Base-by-base conservation (phyloP, 768 basidiomycete species). In the Ramaria sp. region DNA sequence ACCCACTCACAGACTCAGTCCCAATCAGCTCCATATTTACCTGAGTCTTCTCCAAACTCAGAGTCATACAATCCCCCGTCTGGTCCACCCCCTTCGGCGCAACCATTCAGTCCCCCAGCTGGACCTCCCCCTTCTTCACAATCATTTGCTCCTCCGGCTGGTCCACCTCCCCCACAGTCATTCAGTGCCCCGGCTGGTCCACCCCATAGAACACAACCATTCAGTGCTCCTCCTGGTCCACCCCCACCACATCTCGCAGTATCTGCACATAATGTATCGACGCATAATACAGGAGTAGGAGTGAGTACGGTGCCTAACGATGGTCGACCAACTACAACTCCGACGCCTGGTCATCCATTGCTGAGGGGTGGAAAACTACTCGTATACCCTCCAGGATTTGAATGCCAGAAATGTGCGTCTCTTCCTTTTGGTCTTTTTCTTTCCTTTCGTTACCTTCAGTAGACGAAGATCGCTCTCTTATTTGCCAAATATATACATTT, bases 271-370 rank as follows among this genome's bases (percentile, higher is more conserved):
- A 48, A 25, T 18, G 6, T 28, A 42, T 38, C 37, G n/a, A 24
- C 34, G 9, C 50, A 58, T 42, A 24, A 24, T 13, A 38, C 56
- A 9, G 37, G 36, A 22, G 24, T 37, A 34, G 54, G 18, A n/a
- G 36, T 44, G 2, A 37, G 44, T 20, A 41, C 27, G 44, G 60
- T 15, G 38, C 67, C 69, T 1, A 73, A 79, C 52, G 82, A 85
- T 58, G 76, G 77, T 0, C 70, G 72, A 1, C 88, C 88, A 0
- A 91, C 87, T 0, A 71, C 65, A 5, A 70, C 63, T 2, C 85
- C 88, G 3, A 70, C 72, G 0, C 75, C 81, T 0, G 89, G 89
- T 0, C 84, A 80, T 60, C 83, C 85, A 0, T 69, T 90, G 3
- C 66, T 91, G 52, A 69, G 70, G 22, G 67, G 78, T 34, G 83